A percentile compares a stretch with the other conserved stretches of the same genome.
These are phyloP conservation scores for Blastomyces parvus DNA, from an alignment of 2,329 filamentous ascomycete species.

Conservation along the genomic window DNA sequence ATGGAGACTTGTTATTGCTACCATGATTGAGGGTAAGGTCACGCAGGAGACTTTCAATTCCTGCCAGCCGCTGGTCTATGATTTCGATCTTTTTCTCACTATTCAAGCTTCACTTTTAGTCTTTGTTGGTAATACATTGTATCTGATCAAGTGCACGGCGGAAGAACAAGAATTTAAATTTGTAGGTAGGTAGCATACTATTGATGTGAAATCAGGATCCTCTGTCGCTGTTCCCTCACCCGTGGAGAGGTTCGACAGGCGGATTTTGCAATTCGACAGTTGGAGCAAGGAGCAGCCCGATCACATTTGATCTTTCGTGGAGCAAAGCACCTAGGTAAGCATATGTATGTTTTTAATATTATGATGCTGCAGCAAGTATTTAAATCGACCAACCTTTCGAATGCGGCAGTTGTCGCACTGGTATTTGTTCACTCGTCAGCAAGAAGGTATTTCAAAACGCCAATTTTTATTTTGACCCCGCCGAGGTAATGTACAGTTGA, in stretches of 20 bases:
- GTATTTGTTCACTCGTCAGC: constrained; percentile 2
- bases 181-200: constrained; percentile 14
- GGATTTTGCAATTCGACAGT: constrained; percentile 13
- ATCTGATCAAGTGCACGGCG: not conserved
- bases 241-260: constrained; percentile 15
- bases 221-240: constrained; percentile 16
- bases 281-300: constrained; percentile 16
- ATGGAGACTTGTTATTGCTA: constrained; percentile 12
- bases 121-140: not conserved
- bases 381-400: constrained; percentile 13
- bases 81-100: constrained; percentile 47
- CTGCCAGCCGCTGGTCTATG: constrained; percentile 42
- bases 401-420: constrained; percentile 17
- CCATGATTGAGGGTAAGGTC: constrained; percentile 24
- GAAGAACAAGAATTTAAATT: not conserved
- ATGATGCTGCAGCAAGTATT: not conserved
- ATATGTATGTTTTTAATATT: constrained; percentile 6
- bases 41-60: constrained; percentile 39
- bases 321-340: not conserved
- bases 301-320: constrained; percentile 17
- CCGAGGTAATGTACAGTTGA: not conserved
- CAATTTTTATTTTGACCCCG: not conserved
- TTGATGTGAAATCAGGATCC: constrained; percentile 17
- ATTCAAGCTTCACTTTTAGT: not conserved
- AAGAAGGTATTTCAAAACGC: not conserved